Evolutionary conservation across 768 basidiomycete genomes (phyloP).

Genomic region (Mycena leptocephala): DNA sequence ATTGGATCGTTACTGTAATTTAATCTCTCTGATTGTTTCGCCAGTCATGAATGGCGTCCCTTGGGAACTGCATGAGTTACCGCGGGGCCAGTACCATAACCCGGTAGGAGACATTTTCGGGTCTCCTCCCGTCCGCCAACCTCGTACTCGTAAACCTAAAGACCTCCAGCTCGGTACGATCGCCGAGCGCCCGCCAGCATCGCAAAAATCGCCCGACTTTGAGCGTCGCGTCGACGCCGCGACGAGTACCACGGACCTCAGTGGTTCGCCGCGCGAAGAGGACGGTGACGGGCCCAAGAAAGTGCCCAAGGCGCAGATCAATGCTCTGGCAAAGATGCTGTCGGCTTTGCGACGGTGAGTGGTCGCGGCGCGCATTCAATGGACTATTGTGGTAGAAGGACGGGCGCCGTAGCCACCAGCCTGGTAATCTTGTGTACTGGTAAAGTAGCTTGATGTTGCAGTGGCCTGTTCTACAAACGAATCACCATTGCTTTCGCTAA

Average conservation of each 20-base stretch:
- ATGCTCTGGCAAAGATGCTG: conserved; percentile 93
- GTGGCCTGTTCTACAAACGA: conserved; percentile 49
- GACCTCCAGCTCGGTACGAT: conserved; percentile 83
- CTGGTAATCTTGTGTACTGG: conserved; percentile 60
- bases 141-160: conserved; percentile 78
- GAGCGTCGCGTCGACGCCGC: conserved; percentile 76
- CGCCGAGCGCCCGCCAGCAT: conserved; percentile 72
- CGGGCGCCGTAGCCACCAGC: conserved; percentile 47
- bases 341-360: conserved; percentile 81
- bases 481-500: conserved; percentile 37
- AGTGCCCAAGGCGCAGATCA: conserved; percentile 93
- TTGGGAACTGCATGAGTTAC: conserved; percentile 80
- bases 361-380: conserved; percentile 33
- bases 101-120: conserved; percentile 78
- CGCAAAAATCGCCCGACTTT: conserved; percentile 63
- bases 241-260: conserved; percentile 83
- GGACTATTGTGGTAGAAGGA: conserved; percentile 38
- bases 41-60: conserved; percentile 86
- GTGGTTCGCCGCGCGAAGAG: conserved; percentile 57
- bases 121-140: conserved; percentile 73
- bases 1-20: conserved; percentile 9
- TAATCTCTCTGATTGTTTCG: conserved; percentile 28
- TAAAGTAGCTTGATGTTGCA: conserved; percentile 66
- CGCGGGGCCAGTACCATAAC: conserved; percentile 71
- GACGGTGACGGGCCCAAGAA: conserved; percentile 74